Evolutionary conservation across 495 filamentous ascomycete genomes (phyloP).

Genomic region (Penicillium antarcticum): DNA sequence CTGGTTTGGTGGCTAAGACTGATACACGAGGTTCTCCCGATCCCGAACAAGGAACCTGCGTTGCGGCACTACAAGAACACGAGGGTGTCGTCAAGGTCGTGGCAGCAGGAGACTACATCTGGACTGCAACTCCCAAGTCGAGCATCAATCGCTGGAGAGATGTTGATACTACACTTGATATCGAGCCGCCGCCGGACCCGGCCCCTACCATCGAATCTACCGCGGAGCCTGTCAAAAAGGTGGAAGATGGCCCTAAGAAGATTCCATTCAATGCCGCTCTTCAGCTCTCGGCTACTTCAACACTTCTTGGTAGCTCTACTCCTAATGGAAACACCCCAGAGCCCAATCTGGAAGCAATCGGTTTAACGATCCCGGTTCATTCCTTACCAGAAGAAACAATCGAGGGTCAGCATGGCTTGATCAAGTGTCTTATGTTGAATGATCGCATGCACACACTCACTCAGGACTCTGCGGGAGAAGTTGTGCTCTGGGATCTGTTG

Average conservation of each 20-base stretch:
- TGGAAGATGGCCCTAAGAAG: slow-evolving; percentile 46
- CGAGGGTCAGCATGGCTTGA: slow-evolving; percentile 90
- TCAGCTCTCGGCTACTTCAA: slow-evolving; percentile 77
- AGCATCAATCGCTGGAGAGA: slow-evolving; percentile 94
- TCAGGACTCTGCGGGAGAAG: slow-evolving; percentile 90
- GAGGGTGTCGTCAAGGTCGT: slow-evolving; percentile 85
- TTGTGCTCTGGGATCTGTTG: slow-evolving; percentile 93
- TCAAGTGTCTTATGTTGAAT: slow-evolving; percentile 90
- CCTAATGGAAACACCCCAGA: slow-evolving; percentile 53
- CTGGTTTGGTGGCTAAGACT: slow-evolving; percentile 89
- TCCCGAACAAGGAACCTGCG: slow-evolving; percentile 82
- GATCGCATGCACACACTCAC: slow-evolving; percentile 87
- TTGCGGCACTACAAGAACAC: slow-evolving; percentile 87
- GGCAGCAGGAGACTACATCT: slow-evolving; percentile 75
- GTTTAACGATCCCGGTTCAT: slow-evolving; percentile 62
- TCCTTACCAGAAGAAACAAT: slow-evolving; percentile 81
- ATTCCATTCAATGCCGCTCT: slow-evolving; percentile 75
- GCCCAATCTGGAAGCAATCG: slow-evolving; percentile 53
- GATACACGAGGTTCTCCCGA: slow-evolving; percentile 76
- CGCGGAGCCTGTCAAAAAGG: not conserved
- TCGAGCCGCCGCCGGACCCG: slow-evolving; percentile 53
- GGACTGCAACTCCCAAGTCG: slow-evolving; percentile 91
- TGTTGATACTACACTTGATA: slow-evolving; percentile 67
- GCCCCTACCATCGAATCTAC: slow-evolving; percentile 42
- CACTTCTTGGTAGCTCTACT: slow-evolving; percentile 57